phyloP scores from a whole-genome alignment of 371 early-diverging fungal genomes.

The Entomophthora muscae region DNA sequence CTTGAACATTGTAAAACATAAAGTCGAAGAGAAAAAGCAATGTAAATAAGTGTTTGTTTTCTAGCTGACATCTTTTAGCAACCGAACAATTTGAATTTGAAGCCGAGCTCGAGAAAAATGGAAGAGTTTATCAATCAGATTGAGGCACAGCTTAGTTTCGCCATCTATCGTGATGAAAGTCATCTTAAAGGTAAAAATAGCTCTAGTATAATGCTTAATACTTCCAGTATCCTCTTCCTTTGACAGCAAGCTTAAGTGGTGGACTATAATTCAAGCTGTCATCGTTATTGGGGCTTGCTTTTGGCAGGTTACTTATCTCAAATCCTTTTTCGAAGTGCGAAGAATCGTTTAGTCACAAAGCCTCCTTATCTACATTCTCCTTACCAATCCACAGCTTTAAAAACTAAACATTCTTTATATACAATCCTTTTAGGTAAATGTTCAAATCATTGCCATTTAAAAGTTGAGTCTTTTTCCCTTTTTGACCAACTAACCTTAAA shows the following conservation, averaged over 20 bases:
- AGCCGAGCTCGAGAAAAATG: not conserved
- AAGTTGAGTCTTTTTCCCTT: no score
- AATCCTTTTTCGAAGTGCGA: not conserved
- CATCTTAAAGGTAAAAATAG: not conserved
- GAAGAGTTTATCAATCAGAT: not conserved
- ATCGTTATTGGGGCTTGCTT: not conserved
- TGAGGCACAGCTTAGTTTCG: not conserved
- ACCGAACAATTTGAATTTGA: not conserved
- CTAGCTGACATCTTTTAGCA: not conserved
- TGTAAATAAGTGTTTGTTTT: not conserved
- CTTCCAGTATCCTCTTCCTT: not conserved
- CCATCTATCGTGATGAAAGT: not conserved
- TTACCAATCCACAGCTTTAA: no score
- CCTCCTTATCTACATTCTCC: no score
- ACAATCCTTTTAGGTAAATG: no score
- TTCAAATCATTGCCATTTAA: no score
- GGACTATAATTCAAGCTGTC: conserved; percentile 1
- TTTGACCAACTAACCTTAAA: no score
- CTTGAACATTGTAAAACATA: not conserved
- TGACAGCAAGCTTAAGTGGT: not conserved
- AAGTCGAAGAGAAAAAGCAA: not conserved
- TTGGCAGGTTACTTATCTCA: not conserved
- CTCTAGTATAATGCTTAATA: not conserved
- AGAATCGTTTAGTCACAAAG: not conserved
- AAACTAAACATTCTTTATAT: no score